Evolutionary conservation across 2,329 filamentous ascomycete species (phyloP).

Genomic region (Pseudogymnoascus sp.): DNA sequence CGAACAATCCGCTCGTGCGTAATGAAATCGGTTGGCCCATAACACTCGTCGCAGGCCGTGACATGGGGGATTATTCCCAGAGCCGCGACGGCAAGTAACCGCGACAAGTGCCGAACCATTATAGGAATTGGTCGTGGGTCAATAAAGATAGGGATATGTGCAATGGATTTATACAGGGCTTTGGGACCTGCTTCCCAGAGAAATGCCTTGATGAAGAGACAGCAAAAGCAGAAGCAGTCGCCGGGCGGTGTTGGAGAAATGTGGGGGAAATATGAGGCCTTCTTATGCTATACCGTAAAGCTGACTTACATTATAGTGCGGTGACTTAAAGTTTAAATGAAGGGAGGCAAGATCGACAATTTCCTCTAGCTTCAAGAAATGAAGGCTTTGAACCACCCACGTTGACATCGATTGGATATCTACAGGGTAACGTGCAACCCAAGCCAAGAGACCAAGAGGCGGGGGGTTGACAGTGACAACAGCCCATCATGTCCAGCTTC

Average conservation of each 20-base stretch:
- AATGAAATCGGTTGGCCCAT: conserved; percentile 34
- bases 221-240: neutral
- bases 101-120: conserved; percentile 1
- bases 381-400: neutral
- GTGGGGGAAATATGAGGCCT: neutral
- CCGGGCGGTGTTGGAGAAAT: neutral
- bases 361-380: neutral
- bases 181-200: neutral
- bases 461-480: neutral
- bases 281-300: neutral
- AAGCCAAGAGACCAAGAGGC: too few relatives aligned
- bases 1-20: conserved; percentile 41
- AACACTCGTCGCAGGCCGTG: conserved; percentile 36
- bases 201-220: neutral
- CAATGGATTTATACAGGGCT: neutral
- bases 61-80: conserved; percentile 19
- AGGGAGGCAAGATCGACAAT: neutral
- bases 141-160: neutral
- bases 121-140: neutral
- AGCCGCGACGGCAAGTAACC: conserved; percentile 10
- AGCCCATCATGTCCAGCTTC: neutral
- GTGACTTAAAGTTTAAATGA: neutral
- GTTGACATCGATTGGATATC: neutral
- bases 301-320: neutral
- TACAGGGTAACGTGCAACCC: neutral